Base-by-base conservation (phyloP, 768 basidiomycete genomes). In the Daedalea quercina region DNA sequence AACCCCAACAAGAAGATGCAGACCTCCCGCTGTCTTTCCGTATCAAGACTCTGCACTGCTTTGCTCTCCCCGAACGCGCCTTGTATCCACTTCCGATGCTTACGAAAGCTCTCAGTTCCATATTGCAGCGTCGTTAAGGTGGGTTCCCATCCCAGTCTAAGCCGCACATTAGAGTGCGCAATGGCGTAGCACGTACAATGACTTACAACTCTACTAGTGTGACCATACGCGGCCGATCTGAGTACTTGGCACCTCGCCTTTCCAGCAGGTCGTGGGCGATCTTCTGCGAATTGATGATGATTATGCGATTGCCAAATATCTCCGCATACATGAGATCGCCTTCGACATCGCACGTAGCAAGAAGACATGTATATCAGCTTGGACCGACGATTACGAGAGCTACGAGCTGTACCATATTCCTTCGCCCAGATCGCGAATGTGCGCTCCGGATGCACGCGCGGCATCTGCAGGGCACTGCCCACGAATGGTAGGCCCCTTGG, bases 261-360 rank as follows among this genome's bases (percentile, higher is more conserved):
- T 68, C 64, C 26, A 68, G 44, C 40, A 67, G 54, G 19, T 65
- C 66, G 9, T 45, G 17, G 1, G 64, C 65, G 22, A 53, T 54
- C 34, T 62, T 34, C 8, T 49, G 40, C 12, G 59, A 61, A 47
- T 61, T 66, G 43, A 67, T 34, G 24, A 66, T 52, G 24, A 66
- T 46, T 7, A 56, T 47, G 12, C 47, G 51, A 22, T 53, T 53
- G 43, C n/a, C n/a, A n/a, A 65, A 50, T 20, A 63, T 22, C 22
- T 37, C 41, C 17, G 59, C 57, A 31, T 35, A 60, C 13, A 61
- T 40, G 8, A 40, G 19, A 19, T 40, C 37, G 19, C 37, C 37
- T 40, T 3, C 37, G 28, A 31, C 4, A 31, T 11, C 4, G 28
- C 28, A 4, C 11, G 28, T 31, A 31, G 11, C 28, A 31, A 6